Percentiles rank a stretch among this genome's conserved stretches.
Evolutionary conservation across 768 basidiomycete genomes (phyloP).

Genomic region (Rhizopogon rudus): DNA sequence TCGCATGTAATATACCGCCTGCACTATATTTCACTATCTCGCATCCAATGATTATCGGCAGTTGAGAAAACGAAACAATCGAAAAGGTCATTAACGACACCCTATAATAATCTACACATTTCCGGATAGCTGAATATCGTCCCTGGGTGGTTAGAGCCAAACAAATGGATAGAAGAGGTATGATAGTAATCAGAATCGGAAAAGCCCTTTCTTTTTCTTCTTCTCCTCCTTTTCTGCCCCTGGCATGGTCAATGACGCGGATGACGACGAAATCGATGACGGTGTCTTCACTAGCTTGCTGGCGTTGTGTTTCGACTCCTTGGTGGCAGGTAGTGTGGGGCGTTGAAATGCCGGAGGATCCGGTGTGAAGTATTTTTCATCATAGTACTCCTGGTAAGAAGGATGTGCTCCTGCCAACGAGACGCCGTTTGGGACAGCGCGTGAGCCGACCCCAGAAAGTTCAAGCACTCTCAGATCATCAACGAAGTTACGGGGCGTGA

Average conservation of each 20-base stretch:
- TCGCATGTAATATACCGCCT: slow-evolving; percentile 20
- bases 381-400: slow-evolving; percentile 72
- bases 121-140: background rate
- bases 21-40: slow-evolving; percentile 6
- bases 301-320: slow-evolving; percentile 27
- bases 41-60: background rate
- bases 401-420: slow-evolving; percentile 42
- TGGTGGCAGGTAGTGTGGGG: slow-evolving; percentile 5
- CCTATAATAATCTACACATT: slow-evolving; percentile 4
- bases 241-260: slow-evolving; percentile 32
- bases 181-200: slow-evolving; percentile 46
- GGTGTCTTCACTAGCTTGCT: slow-evolving; percentile 29
- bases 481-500: slow-evolving; percentile 80
- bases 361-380: slow-evolving; percentile 68
- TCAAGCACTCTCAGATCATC: slow-evolving; percentile 87
- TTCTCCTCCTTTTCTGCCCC: slow-evolving; percentile 53
- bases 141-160: background rate
- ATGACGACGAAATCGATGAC: slow-evolving; percentile 49
- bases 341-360: slow-evolving; percentile 46
- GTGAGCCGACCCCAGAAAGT: slow-evolving; percentile 80
- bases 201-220: slow-evolving; percentile 73
- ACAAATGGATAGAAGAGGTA: background rate
- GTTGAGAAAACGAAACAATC: background rate
- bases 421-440: slow-evolving; percentile 65
- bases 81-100: slow-evolving; percentile 4